Conservation (phyloP, 495 filamentous ascomycete genomes). For the Hypoxylon rickii region DNA sequence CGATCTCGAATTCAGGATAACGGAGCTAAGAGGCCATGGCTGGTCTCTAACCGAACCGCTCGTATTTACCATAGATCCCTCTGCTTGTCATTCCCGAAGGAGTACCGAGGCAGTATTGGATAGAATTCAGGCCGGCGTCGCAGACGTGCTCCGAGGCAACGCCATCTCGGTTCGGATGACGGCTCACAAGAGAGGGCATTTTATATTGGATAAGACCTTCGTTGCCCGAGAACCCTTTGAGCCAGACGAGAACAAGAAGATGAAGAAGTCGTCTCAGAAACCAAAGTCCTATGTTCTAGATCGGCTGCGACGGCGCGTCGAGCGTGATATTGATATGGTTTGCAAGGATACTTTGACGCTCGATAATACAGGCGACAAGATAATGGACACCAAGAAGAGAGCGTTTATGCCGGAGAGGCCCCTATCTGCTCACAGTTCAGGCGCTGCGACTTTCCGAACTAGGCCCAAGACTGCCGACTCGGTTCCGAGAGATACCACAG, state of each 20-base stretch:
- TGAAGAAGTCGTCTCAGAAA: constrained; percentile 25
- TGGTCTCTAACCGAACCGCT: constrained; percentile 48
- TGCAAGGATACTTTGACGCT: constrained; percentile 52
- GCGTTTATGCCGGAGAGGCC: constrained; percentile 9
- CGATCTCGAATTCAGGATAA: constrained; percentile 49
- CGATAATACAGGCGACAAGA: constrained; percentile 43
- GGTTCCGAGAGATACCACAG: constrained; percentile 13
- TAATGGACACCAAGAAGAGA: constrained; percentile 5
- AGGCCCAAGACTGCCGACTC: constrained; percentile 19
- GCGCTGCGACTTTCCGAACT: constrained; percentile 2
- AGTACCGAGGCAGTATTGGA: constrained; percentile 49
- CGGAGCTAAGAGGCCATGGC: constrained; percentile 45
- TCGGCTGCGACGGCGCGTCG: constrained; percentile 44
- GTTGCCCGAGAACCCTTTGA: constrained; percentile 44
- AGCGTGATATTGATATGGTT: constrained; percentile 49
- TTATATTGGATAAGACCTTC: constrained; percentile 52
- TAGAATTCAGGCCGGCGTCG: constrained; percentile 50
- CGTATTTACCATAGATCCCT: constrained; percentile 40
- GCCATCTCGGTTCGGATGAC: constrained; percentile 47
- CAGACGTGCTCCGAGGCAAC: constrained; percentile 50
- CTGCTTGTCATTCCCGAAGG: constrained; percentile 40
- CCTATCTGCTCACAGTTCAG: constrained; percentile 6
- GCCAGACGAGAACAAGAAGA: constrained; percentile 19
- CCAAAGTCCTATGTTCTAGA: constrained; percentile 38
- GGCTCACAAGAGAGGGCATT: constrained; percentile 52